Percentiles rank a stretch among this genome's conserved stretches.
These are phyloP conservation scores for Fagopyrum tataricum DNA, from an alignment of 148 eudicot species.

Conservation along the genomic window DNA sequence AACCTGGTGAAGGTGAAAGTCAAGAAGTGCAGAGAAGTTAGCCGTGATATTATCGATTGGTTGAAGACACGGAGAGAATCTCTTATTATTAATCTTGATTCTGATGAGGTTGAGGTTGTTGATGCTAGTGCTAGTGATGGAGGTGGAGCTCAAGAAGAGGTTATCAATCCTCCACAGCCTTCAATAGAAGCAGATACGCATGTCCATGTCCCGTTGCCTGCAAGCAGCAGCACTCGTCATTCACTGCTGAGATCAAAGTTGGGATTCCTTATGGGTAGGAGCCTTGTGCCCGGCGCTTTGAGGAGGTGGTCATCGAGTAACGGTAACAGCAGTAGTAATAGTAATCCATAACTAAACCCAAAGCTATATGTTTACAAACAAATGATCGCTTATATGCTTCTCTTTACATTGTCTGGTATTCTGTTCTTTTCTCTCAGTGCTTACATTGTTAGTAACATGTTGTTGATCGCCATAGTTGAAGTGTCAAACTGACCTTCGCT, in stretches of 20 bases:
- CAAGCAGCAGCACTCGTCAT: constrained; percentile 29
- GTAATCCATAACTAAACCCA: constrained; percentile 19
- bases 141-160: constrained; percentile 55
- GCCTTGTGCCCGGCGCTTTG: constrained; percentile 42
- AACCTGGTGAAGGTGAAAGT: constrained; percentile 77
- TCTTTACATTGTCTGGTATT: not conserved
- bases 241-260: constrained; percentile 43
- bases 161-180: constrained; percentile 27
- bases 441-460: not conserved
- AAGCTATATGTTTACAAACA: not conserved
- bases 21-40: constrained; percentile 71
- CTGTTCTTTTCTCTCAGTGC: too few species aligned
- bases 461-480: not conserved
- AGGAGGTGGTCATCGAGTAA: constrained; percentile 44
- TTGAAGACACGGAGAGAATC: constrained; percentile 44
- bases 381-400: not conserved
- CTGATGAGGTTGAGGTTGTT: constrained; percentile 43
- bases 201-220: constrained; percentile 18
- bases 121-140: constrained; percentile 64
- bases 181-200: constrained; percentile 20
- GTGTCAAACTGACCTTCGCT: not conserved
- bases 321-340: constrained; percentile 24
- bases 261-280: constrained; percentile 45
- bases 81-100: constrained; percentile 55
- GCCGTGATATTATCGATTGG: constrained; percentile 44